Evolutionary conservation across 805 yeast genomes (phyloP).

Genomic region (Monosporozyma servazzii): DNA sequence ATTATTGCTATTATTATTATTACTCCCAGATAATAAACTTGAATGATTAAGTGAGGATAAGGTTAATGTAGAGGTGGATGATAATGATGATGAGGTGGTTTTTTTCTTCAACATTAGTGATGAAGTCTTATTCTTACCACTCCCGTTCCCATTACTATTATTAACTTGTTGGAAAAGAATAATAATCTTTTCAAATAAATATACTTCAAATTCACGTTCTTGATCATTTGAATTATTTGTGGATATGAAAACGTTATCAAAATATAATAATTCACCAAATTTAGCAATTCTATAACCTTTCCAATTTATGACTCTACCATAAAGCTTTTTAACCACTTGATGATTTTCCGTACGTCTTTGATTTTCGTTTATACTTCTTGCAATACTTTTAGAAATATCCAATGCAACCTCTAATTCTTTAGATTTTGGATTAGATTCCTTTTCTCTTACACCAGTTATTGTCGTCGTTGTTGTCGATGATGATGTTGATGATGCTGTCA

Average conservation of each 20-base stretch:
- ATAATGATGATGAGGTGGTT: conserved; percentile 22
- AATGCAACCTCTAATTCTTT: conserved; percentile 65
- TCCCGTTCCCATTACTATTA: neutral
- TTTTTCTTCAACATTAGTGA: conserved; percentile 35
- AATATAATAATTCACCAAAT: conserved; percentile 78
- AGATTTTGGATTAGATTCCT: conserved; percentile 2
- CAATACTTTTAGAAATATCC: conserved; percentile 72
- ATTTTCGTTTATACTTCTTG: conserved; percentile 82
- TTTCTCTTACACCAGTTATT: neutral
- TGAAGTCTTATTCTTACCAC: conserved; percentile 38
- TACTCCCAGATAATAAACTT: neutral
- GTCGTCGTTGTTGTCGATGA: neutral
- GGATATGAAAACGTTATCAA: conserved; percentile 51
- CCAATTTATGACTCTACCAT: conserved; percentile 81
- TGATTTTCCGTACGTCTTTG: conserved; percentile 86
- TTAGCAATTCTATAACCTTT: conserved; percentile 71
- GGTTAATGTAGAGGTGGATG: conserved; percentile 10
- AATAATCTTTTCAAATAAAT: conserved; percentile 68
- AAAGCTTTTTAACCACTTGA: conserved; percentile 56
- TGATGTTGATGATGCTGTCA: neutral
- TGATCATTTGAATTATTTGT: conserved; percentile 42
- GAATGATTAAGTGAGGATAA: conserved; percentile 4
- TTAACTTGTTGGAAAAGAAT: conserved; percentile 53
- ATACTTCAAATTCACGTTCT: conserved; percentile 84
- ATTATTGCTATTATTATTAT: neutral